Evolutionary conservation across 345 rosid species (phyloP).

Genomic region (Aurinia saxatilis): DNA sequence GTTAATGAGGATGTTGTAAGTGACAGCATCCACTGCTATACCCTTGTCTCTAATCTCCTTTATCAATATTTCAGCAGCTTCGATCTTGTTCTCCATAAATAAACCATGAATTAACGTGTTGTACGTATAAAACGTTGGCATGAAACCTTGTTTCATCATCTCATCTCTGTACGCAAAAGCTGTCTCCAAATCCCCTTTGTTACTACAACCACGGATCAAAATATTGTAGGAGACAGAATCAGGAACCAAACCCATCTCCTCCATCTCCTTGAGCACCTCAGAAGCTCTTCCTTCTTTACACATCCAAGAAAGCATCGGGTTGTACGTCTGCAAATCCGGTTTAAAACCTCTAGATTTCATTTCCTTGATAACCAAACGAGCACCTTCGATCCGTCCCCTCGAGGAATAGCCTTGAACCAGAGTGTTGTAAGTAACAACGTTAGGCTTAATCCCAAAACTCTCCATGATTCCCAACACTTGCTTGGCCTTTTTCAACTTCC

Average conservation of each 20-base stretch:
- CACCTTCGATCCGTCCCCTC: constrained; percentile 64
- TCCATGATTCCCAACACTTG: constrained; percentile 54
- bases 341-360: constrained; percentile 57
- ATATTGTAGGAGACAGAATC: constrained; percentile 71
- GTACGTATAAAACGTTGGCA: constrained; percentile 67
- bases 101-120: constrained; percentile 76
- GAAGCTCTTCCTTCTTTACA: constrained; percentile 67
- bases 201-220: constrained; percentile 73
- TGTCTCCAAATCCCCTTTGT: constrained; percentile 50
- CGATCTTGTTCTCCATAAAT: constrained; percentile 60
- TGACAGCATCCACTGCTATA: constrained; percentile 50
- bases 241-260: constrained; percentile 53
- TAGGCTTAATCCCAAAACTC: constrained; percentile 61
- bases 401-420: constrained; percentile 67
- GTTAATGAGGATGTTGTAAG: constrained; percentile 78
- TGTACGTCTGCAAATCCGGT: constrained; percentile 68
- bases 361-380: constrained; percentile 46
- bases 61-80: constrained; percentile 53
- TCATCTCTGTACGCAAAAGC: constrained; percentile 68
- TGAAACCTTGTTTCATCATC: constrained; percentile 62
- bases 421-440: constrained; percentile 67
- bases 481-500: constrained; percentile 72
- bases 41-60: constrained; percentile 64
- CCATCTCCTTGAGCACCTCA: constrained; percentile 50
- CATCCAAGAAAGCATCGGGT: constrained; percentile 71